Evolutionary conservation across 2,329 filamentous ascomycete species (phyloP).

Genomic region (Aspergillus brunneoviolaceus): DNA sequence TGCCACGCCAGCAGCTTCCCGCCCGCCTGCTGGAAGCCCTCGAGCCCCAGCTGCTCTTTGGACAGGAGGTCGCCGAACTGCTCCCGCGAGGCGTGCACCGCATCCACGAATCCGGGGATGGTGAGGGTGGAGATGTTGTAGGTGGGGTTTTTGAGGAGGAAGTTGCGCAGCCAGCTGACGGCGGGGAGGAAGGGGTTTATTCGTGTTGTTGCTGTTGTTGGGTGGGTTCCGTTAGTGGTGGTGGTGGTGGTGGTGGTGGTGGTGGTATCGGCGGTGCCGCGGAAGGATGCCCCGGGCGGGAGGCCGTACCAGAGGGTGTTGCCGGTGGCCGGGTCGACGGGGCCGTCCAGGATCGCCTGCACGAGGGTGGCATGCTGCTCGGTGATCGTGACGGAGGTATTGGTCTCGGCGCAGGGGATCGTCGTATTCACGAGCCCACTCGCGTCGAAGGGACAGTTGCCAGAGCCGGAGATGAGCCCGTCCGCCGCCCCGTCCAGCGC

Average conservation of each 20-base stretch:
- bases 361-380: conserved; percentile 1
- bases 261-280: conserved; percentile 1
- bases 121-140: background rate
- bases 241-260: background rate
- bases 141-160: background rate
- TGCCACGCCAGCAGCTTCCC: conserved; percentile 13
- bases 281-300: conserved; percentile 5
- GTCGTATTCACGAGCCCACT: background rate
- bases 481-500: conserved; percentile 26
- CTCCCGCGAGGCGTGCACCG: background rate
- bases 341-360: conserved; percentile 5
- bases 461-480: conserved; percentile 22
- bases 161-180: conserved; percentile 3
- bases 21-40: background rate
- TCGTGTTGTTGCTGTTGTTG: background rate
- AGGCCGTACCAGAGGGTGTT: conserved; percentile 7
- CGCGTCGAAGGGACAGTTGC: conserved; percentile 7
- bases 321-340: background rate
- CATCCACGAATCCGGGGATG: background rate
- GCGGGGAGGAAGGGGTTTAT: conserved; percentile 4
- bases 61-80: background rate
- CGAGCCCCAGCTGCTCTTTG: background rate
- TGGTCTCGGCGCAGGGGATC: background rate
- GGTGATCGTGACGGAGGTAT: background rate
- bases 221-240: background rate